Base-by-base conservation (phyloP, 106 monocot species). In the Apostasia shenzhenica region DNA sequence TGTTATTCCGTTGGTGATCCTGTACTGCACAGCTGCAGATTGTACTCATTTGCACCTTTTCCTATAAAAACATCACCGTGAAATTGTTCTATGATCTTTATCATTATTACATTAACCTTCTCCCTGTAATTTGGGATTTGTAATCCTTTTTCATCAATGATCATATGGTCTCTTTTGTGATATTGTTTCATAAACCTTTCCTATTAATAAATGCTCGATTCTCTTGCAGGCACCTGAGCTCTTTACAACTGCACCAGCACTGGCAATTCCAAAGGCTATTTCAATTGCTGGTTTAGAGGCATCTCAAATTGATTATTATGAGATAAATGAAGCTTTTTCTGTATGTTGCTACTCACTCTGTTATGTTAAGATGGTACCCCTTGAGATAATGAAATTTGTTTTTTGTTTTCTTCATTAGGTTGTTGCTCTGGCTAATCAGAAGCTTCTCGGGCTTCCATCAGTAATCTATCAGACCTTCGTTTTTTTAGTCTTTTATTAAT, bases 311-410 rank as follows among this genome's bases (percentile, higher is more conserved):
- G 95, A 95, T 79, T 95, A 75, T 81, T 95, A 95, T 74, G 95
- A 95, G 86, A 95, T 95, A 70, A 95, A 95, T 71, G 95, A 95
- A 82, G 95, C 95, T n/a, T 95, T 95, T 74, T 83, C 95, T 66
- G 95, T 95, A 75, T 62, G 92, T 74, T 48, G 40, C 38, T 48
- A 8, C 37, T 61, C n/a, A 59, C 13, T 13, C 11, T 13, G 48
- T 61, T 52, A 1, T 42, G 55, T 39, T 26, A 4, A 8, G 57
- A 3, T 42, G 55, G 6, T 66, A 44, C 41, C 7, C n/a, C 14
- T 8, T 49, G 1, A 57, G 59, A 41, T 59, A 41, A 70, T 58
- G 3, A 45, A 72, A 13, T 48, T 48, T 40, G 6, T 59, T 48
- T 73, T 67, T 53, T 73, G 55, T 2, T 44, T 39, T 76, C 75